Base-by-base conservation (phyloP, 169 alveolate species). In the Eimeria brunetti region DNA sequence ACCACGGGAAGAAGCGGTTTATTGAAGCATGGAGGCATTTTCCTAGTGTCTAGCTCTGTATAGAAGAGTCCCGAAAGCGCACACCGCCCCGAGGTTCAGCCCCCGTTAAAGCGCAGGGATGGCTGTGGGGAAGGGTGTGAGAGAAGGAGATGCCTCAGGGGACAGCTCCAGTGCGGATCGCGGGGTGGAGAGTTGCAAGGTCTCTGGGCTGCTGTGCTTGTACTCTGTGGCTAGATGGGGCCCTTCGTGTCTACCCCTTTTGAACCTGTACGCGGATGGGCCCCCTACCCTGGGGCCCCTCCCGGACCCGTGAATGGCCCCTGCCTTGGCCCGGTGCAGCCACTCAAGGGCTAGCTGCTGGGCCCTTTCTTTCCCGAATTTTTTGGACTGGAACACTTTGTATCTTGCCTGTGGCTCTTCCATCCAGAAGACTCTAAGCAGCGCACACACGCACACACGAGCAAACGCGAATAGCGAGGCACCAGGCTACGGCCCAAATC, bases 271-370 rank as follows among this genome's bases (percentile, higher is more conserved):
- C n/a, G 78, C 93, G 12, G 83, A 41, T n/a, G 93, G 67, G 62
- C 93, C 93, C 33, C 78, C 93, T 3, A 60, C 88, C 51, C 93
- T 56, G 88, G 81, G 96, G 27, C 96, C 94, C 33, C 93, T 62
- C 62, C 91, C 88, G 22, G 89, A 71, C 38, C 80, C 96, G 78
- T 71, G 85, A 11, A 93, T 88, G 30, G 89, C 91, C 38, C 96
- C 96, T 56, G 96, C 85, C 86, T 88, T 71, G 5, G 96, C 96
- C 41, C 96, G 85, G 78, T 60, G 96, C 44, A 64, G 90, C 96
- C 96, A 93, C 91, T 93, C 96, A 67, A 81, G 80, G 64, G 96
- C 96, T 11, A 93, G 96, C 53, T 93, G 96, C 88, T 93, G 96
- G 78, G 96, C 96, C 33, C 96, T 88, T 38, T 93, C 96, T 16